Base-by-base conservation (phyloP, 169 alveolate species). In the Miamiensis avidus region DNA sequence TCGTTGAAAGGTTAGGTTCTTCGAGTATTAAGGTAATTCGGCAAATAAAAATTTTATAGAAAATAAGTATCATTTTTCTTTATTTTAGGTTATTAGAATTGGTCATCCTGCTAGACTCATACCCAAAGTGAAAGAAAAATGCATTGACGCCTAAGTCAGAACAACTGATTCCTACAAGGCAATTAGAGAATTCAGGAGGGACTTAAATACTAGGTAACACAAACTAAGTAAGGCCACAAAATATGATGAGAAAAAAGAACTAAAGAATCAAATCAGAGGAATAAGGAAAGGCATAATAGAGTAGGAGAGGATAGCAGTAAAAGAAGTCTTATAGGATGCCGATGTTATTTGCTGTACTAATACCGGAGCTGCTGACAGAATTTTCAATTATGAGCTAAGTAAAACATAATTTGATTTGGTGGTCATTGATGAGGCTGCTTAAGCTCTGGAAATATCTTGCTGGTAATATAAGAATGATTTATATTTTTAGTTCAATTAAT, bases 81-180 rank as follows among this genome's bases (percentile, higher is more conserved):
- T n/a, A 26, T 74, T 91, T 64, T 89, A 85, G 29, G 76, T 91
- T 64, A 90, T 94, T n/a, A 85, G 97, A 81, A 93, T 95, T 15
- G 97, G 97, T 11, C 96, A 95, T 81, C 97, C 97, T 69, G 97
- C 97, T 0, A 89, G 97, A 74, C 84, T 92, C 31, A 83, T 90
- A 78, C 94, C 90, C 29, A 78, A 86, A 30, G 93, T 95, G 1
- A 89, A 93, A 81, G 85, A 92, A 29, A 81, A 87, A 34, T 93
- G 97, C 82, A 83, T 95, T 65, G 97, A 95, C 87, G 85, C 89
- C 20, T 78, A 85, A 74, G 76, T 86, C 0, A 74, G 86, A 83
- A 84, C 75, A 81, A 81, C 87, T 0, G 34, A 79, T 31, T 78
- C 77, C n/a, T 85, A 77, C 75, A 31, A 92, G 77, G 82, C 74